Evolutionary conservation across 225 moss, liverwort and hornwort species (phyloP).

Genomic region (Pseudisothecium myosuroides): DNA sequence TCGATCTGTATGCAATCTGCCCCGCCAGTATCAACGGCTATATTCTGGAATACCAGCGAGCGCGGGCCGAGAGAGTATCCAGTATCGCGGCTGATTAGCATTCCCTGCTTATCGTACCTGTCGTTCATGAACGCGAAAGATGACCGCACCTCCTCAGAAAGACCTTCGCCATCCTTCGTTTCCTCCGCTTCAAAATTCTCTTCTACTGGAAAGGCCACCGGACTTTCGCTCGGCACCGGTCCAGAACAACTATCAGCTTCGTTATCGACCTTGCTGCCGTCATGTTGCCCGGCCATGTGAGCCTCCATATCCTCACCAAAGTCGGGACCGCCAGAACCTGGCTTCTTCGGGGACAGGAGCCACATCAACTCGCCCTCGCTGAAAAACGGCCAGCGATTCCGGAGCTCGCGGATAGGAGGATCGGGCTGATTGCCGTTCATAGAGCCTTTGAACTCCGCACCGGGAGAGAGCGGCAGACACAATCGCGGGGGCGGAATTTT

Average conservation of each 20-base stretch:
- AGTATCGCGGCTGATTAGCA: not conserved
- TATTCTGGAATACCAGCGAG: constrained; percentile 16
- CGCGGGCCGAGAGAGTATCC: constrained; percentile 22
- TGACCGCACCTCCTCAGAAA: not conserved
- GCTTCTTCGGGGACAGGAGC: constrained; percentile 45
- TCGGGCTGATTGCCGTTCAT: constrained; percentile 34
- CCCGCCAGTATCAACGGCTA: not conserved
- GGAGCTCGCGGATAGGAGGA: constrained; percentile 37
- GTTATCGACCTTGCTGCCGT: not conserved
- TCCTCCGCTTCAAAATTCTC: not conserved
- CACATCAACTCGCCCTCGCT: constrained; percentile 54
- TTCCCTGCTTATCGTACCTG: not conserved
- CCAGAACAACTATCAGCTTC: not conserved
- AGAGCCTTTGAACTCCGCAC: not conserved
- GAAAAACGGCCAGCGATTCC: constrained; percentile 55
- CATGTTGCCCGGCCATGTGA: not conserved
- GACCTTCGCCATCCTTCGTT: not conserved
- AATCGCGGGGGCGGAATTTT: constrained; percentile 3
- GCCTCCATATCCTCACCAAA: constrained; percentile 19
- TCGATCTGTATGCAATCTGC: not conserved
- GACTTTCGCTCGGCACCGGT: constrained; percentile 22
- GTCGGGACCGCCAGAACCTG: not conserved
- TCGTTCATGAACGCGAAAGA: constrained; percentile 29
- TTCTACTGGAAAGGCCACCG: not conserved
- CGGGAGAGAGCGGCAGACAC: constrained; percentile 1